phyloP scores from a whole-genome alignment of 2,329 filamentous ascomycete genomes.

The Xylaria sp. region DNA sequence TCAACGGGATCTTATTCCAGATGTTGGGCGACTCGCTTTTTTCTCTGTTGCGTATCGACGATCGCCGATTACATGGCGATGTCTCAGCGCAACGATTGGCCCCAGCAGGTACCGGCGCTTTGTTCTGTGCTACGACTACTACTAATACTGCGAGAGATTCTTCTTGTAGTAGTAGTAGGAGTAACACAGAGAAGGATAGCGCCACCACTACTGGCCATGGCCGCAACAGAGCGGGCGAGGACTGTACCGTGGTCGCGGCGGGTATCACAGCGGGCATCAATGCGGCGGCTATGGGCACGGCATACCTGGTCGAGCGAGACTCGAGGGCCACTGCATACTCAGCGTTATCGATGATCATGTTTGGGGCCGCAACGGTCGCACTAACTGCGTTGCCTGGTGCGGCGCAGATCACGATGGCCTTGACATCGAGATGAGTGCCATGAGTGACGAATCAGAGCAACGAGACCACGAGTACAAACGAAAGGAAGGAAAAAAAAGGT shows the following conservation, averaged over 20 bases:
- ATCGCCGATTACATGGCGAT: slow-evolving; percentile 12
- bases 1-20: slow-evolving; percentile 32
- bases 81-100: neutral
- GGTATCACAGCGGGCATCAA: slow-evolving; percentile 54
- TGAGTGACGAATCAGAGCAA: neutral
- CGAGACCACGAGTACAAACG: neutral
- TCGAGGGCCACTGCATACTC: slow-evolving; percentile 52
- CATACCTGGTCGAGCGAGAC: slow-evolving; percentile 50
- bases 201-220: neutral
- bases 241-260: slow-evolving; percentile 39
- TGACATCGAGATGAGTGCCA: slow-evolving; percentile 29
- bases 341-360: slow-evolving; percentile 52
- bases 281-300: slow-evolving; percentile 55
- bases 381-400: slow-evolving; percentile 47
- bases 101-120: neutral
- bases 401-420: slow-evolving; percentile 33
- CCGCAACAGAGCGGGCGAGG: slow-evolving; percentile 5
- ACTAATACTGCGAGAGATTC: neutral
- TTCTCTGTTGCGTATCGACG: slow-evolving; percentile 24
- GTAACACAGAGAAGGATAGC: slow-evolving; percentile 8
- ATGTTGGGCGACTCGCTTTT: slow-evolving; percentile 30
- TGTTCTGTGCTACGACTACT: neutral
- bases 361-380: slow-evolving; percentile 52
- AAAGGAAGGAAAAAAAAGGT: neutral
- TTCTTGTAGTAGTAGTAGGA: too few relatives aligned